These are phyloP conservation scores for Borovskyia barvae DNA, from an alignment of 208 protist genomes.

Conservation along the genomic window DNA sequence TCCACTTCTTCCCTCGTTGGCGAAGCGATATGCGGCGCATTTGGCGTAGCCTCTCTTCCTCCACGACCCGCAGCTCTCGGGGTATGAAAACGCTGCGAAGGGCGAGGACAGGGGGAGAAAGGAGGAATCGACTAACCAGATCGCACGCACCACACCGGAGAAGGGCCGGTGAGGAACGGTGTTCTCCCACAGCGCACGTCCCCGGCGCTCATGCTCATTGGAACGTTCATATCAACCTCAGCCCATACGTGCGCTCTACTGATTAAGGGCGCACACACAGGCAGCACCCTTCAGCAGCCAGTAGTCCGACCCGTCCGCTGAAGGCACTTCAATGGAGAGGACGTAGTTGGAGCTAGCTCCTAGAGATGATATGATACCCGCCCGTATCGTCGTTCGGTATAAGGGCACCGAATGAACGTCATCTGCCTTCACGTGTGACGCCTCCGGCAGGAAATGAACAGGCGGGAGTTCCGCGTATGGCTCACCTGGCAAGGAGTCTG, in stretches of 20 bases:
- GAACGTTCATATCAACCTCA: too few species aligned
- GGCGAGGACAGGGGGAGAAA: too few species aligned
- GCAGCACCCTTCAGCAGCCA: conserved; percentile 91
- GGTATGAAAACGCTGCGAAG: too few species aligned
- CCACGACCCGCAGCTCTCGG: too few species aligned
- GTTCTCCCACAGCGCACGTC: too few species aligned
- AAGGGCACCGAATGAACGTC: conserved; percentile 87
- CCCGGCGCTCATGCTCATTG: too few species aligned
- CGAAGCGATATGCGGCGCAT: too few species aligned
- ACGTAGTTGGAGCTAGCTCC: conserved; percentile 97
- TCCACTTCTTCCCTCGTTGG: too few species aligned
- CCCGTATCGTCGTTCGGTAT: conserved; percentile 94
- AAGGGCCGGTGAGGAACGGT: too few species aligned
- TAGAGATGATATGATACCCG: conserved; percentile 94
- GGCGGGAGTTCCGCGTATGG: conserved; percentile 90
- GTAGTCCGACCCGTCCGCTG: conserved; percentile 83
- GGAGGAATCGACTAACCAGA: too few species aligned
- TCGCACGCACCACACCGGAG: too few species aligned
- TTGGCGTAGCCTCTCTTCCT: too few species aligned
- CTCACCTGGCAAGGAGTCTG: conserved; percentile 89
- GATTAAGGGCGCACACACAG: conserved; percentile 80
- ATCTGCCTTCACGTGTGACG: conserved; percentile 74
- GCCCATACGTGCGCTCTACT: conserved; percentile 17
- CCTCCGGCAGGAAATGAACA: conserved; percentile 94
- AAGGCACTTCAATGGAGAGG: conserved; percentile 85